phyloP scores from a whole-genome alignment of 2,329 filamentous ascomycete species.

The Didymella keratinophila region DNA sequence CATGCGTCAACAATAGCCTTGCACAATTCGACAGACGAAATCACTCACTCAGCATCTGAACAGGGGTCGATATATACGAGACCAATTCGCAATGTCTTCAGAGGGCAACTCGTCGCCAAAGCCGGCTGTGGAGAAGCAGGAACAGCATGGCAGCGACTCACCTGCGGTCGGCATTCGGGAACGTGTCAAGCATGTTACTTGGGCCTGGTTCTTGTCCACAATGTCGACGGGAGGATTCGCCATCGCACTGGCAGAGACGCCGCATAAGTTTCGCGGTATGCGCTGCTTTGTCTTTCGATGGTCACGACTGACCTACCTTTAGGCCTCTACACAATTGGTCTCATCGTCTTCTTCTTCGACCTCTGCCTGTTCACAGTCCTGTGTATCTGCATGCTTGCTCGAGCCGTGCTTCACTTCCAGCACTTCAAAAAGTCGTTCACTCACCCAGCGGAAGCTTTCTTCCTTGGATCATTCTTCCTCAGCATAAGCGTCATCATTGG shows the following conservation, averaged over 20 bases:
- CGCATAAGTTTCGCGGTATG: constrained; percentile 49
- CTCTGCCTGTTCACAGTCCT: constrained; percentile 53
- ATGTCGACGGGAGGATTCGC: constrained; percentile 58
- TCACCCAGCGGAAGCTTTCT: constrained; percentile 58
- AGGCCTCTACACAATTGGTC: constrained; percentile 59
- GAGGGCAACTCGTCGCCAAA: neutral
- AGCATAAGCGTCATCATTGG: constrained; percentile 49
- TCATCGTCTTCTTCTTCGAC: constrained; percentile 59
- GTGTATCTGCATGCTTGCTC: constrained; percentile 38
- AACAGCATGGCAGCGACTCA: constrained; percentile 1
- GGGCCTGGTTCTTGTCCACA: constrained; percentile 56
- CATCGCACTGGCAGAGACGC: constrained; percentile 52
- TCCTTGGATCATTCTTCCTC: constrained; percentile 54
- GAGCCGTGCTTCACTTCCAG: constrained; percentile 52
- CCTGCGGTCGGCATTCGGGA: constrained; percentile 26
- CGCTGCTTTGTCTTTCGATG: neutral
- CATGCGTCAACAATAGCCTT: constrained; percentile 2
- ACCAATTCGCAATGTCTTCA: neutral
- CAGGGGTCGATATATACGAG: neutral
- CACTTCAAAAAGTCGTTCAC: constrained; percentile 54
- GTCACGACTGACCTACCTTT: constrained; percentile 25
- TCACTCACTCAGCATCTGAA: neutral
- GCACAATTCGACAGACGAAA: neutral
- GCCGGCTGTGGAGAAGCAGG: constrained; percentile 2
- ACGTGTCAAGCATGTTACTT: constrained; percentile 52